These are phyloP conservation scores for Aspergillus conjunctus DNA, from an alignment of 495 filamentous ascomycete species.

Conservation along the genomic window DNA sequence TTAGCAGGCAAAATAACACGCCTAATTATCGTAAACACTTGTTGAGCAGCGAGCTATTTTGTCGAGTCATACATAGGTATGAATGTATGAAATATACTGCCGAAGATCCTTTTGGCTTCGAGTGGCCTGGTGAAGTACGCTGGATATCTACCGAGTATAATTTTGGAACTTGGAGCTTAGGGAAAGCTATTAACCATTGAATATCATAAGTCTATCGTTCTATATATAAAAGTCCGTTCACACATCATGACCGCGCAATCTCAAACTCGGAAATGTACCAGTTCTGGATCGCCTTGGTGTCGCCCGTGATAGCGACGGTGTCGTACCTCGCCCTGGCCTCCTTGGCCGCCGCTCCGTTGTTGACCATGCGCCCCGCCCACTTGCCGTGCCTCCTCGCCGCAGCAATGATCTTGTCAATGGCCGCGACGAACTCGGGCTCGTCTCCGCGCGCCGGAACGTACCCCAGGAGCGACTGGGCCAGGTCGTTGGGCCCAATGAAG, in stretches of 20 bases:
- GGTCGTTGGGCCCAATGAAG: conserved; percentile 70
- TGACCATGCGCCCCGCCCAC: conserved; percentile 37
- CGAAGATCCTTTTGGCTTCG: too few relatives aligned
- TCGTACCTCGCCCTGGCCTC: conserved; percentile 33
- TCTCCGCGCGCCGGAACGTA: conserved; percentile 32
- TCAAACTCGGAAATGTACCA: conserved; percentile 40
- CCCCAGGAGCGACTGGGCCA: conserved; percentile 30
- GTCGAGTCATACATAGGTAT: too few relatives aligned
- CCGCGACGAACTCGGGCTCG: conserved; percentile 36
- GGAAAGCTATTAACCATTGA: not conserved
- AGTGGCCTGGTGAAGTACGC: too few relatives aligned
- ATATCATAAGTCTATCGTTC: not conserved
- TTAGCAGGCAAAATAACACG: too few relatives aligned
- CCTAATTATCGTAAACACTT: too few relatives aligned
- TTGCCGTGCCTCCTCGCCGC: conserved; percentile 38
- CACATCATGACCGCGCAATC: conserved; percentile 30
- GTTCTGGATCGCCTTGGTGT: conserved; percentile 41
- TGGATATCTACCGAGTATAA: too few relatives aligned
- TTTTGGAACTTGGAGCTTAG: too few relatives aligned
- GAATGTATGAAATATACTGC: too few relatives aligned
- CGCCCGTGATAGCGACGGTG: conserved; percentile 38
- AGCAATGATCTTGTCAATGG: conserved; percentile 34
- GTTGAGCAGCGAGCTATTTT: too few relatives aligned
- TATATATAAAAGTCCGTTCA: not conserved
- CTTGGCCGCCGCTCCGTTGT: conserved; percentile 33